Conservation (phyloP, 805 yeast species). For the Hyphopichia homilentoma region DNA sequence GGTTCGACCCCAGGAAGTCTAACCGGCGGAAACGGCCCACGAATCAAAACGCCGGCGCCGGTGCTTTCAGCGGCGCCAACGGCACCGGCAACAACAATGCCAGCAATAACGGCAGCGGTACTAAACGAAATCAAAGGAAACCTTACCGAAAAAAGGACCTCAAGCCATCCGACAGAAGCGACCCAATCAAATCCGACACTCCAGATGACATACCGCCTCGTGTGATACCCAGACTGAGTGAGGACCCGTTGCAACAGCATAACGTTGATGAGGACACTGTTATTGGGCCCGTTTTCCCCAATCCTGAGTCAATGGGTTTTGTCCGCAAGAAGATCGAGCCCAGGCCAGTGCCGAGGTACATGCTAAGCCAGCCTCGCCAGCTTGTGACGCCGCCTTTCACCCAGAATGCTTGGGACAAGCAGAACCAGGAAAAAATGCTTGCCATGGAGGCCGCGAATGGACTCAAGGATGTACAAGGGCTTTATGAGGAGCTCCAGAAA, state of each 20-base stretch:
- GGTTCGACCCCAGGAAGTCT: too few species aligned
- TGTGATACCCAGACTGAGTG: slow-evolving; percentile 17
- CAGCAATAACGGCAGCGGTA: too few species aligned
- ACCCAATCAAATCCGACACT: too few species aligned
- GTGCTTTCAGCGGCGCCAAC: too few species aligned
- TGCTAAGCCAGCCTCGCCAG: slow-evolving; percentile 32
- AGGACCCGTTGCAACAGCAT: slow-evolving; percentile 15
- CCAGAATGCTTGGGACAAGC: slow-evolving; percentile 63
- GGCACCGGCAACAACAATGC: too few species aligned
- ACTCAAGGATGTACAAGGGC: slow-evolving; percentile 59
- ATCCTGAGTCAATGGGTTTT: slow-evolving; percentile 31
- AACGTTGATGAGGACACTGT: slow-evolving; percentile 14
- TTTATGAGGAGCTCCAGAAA: slow-evolving; percentile 71
- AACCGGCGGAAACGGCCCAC: too few species aligned
- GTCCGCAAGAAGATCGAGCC: slow-evolving; percentile 7
- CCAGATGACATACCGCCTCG: slow-evolving; percentile 14
- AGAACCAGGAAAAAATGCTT: slow-evolving; percentile 64
- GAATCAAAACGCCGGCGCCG: too few species aligned
- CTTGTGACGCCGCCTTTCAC: slow-evolving; percentile 28
- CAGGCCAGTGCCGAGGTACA: slow-evolving; percentile 33
- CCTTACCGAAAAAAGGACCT: too few species aligned
- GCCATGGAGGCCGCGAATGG: slow-evolving; percentile 42
- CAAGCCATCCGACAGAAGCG: too few species aligned
- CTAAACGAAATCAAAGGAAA: too few species aligned
- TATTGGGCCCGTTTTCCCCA: slow-evolving; percentile 27